Percentiles rank a stretch among this genome's conserved stretches.
These are phyloP conservation scores for Lepidium campestre DNA, from an alignment of 441 rosid species.

Conservation along the genomic window DNA sequence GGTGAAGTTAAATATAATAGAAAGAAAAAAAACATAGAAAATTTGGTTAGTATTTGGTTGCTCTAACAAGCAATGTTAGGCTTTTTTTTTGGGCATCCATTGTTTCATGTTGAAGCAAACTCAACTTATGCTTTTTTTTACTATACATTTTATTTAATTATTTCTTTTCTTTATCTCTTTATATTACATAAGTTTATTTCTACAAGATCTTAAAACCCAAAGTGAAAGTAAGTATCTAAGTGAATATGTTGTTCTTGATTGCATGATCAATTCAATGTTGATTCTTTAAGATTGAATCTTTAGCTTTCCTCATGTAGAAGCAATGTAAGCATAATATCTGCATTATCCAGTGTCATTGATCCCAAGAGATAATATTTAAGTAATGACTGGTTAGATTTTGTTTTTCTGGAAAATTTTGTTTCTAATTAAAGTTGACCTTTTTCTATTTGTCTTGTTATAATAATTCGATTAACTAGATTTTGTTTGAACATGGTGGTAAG, in stretches of 20 bases:
- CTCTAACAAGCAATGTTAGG: conserved; percentile 49
- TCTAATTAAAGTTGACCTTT: not conserved
- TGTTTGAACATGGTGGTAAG: not conserved
- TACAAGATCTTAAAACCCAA: conserved; percentile 5
- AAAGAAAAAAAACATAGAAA: not conserved
- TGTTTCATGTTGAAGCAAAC: conserved; percentile 76
- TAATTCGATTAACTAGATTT: not conserved
- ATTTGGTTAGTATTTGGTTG: conserved; percentile 33
- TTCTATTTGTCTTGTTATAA: not conserved
- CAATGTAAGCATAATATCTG: conserved; percentile 27
- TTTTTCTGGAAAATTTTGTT: not conserved
- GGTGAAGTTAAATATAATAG: conserved; percentile 23
- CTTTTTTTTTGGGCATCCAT: conserved; percentile 60
- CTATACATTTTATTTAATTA: not conserved
- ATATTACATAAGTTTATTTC: not conserved
- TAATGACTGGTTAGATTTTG: not conserved
- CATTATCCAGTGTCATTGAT: conserved; percentile 1
- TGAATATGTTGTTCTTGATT: conserved; percentile 27
- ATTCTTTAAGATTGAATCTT: conserved; percentile 40
- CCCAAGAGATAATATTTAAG: not conserved
- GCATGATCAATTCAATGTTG: conserved; percentile 33
- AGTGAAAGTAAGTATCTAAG: conserved; percentile 19
- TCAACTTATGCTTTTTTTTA: conserved; percentile 23
- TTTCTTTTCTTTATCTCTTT: not conserved
- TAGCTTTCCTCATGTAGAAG: conserved; percentile 49